Conservation (phyloP, 2,329 filamentous ascomycete genomes). For the Rutstroemia sp. region DNA sequence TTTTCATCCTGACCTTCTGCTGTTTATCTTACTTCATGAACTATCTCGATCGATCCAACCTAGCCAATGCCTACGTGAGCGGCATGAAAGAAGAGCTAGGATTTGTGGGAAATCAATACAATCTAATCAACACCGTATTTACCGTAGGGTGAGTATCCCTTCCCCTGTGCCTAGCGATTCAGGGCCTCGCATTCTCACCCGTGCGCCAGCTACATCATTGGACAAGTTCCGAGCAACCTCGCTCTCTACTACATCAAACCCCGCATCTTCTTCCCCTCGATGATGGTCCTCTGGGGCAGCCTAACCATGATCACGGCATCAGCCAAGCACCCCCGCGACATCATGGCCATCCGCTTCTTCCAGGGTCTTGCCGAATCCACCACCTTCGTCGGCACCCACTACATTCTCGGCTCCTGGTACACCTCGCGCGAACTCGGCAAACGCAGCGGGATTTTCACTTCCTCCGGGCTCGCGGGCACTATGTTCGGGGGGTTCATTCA, state of each 20-base stretch:
- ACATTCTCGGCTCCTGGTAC: slow-evolving; percentile 55
- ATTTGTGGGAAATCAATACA: slow-evolving; percentile 36
- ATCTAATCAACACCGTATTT: slow-evolving; percentile 45
- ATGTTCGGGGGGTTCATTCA: slow-evolving; percentile 59
- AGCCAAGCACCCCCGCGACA: slow-evolving; percentile 41
- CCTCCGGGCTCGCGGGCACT: slow-evolving; percentile 50
- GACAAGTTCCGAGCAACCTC: slow-evolving; percentile 54
- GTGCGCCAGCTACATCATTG: slow-evolving; percentile 38
- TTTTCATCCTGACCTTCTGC: slow-evolving; percentile 12
- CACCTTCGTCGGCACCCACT: slow-evolving; percentile 51
- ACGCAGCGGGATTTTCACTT: slow-evolving; percentile 52
- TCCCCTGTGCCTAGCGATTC: neutral
- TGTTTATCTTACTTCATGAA: slow-evolving; percentile 26
- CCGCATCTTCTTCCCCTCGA: slow-evolving; percentile 54
- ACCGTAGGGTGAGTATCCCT: slow-evolving; percentile 20
- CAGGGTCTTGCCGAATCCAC: slow-evolving; percentile 44
- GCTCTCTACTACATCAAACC: slow-evolving; percentile 56
- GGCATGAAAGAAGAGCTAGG: slow-evolving; percentile 43
- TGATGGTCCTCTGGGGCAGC: slow-evolving; percentile 57
- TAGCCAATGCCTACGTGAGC: slow-evolving; percentile 35
- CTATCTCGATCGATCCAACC: slow-evolving; percentile 24
- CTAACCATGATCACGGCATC: slow-evolving; percentile 56
- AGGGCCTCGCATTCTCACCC: neutral
- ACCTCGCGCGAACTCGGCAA: slow-evolving; percentile 54
- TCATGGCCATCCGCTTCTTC: slow-evolving; percentile 47